A percentile compares a stretch with the other conserved stretches of the same genome.
Evolutionary conservation across 176 grass and related monocot genomes (phyloP).

Genomic region (Zoysia japonica): DNA sequence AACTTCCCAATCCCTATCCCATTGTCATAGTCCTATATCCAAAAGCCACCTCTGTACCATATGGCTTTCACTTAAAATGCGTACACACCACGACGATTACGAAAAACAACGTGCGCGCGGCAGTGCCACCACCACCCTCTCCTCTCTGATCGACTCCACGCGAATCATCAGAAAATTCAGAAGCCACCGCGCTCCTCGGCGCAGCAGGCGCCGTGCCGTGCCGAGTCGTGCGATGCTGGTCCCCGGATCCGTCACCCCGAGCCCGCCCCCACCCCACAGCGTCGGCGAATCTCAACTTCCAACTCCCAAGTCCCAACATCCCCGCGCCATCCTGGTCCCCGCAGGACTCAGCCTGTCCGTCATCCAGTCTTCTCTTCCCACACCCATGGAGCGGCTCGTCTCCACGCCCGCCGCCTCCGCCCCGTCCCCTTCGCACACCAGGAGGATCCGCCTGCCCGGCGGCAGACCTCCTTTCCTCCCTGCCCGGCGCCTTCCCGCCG

Average conservation of each 20-base stretch:
- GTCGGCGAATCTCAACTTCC: not conserved
- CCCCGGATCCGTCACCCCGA: constrained; percentile 2
- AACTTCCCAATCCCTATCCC: too few relatives aligned
- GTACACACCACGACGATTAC: not conserved
- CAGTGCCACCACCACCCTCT: constrained; percentile 17
- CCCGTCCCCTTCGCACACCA: not conserved
- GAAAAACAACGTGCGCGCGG: constrained; percentile 27
- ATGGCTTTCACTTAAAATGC: too few relatives aligned
- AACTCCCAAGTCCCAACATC: too few relatives aligned
- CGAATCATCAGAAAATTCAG: not conserved
- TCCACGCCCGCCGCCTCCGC: constrained; percentile 32
- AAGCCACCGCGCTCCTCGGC: not conserved
- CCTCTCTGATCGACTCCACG: not conserved
- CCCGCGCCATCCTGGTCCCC: not conserved
- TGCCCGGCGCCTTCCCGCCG: constrained; percentile 10
- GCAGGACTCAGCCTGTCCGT: too few relatives aligned
- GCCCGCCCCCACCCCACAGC: not conserved
- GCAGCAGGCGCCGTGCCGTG: not conserved
- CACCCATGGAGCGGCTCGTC: constrained; percentile 65
- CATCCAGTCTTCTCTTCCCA: not conserved
- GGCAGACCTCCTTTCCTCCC: constrained; percentile 20
- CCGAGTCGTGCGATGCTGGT: not conserved
- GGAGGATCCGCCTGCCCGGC: constrained; percentile 30
- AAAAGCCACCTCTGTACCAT: too few relatives aligned
- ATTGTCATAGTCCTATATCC: too few relatives aligned